Conservation (phyloP, 345 rosid species). For the Salix udensis region DNA sequence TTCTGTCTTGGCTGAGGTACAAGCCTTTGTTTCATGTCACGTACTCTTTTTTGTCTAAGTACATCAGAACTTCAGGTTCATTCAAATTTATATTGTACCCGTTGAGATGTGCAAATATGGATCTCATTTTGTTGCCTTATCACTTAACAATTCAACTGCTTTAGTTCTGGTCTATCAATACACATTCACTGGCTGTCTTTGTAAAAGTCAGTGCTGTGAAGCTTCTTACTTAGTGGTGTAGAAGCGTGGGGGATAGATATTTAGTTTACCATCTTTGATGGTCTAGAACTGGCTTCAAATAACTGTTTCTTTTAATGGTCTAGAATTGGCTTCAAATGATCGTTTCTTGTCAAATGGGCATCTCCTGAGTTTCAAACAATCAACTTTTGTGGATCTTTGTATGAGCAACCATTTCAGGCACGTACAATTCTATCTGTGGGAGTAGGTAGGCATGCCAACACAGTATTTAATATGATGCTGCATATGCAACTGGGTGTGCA, state of each 20-base stretch:
- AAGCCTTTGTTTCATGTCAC: neutral
- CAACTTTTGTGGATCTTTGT: no score
- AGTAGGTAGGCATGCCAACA: no score
- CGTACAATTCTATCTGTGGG: neutral
- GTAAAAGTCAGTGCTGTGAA: no score
- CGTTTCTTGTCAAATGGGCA: neutral
- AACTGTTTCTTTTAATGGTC: neutral
- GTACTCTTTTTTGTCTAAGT: neutral
- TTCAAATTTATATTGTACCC: neutral
- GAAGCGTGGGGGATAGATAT: neutral
- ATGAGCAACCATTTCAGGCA: neutral
- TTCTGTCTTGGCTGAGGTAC: slow-evolving; percentile 61
- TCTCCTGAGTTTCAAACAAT: neutral
- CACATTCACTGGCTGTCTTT: no score
- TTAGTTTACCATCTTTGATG: neutral
- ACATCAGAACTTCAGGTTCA: neutral
- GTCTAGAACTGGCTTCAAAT: neutral
- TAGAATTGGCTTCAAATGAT: neutral
- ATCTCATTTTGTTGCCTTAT: neutral
- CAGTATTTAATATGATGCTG: no score
- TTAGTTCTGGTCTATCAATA: neutral
- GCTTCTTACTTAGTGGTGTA: neutral
- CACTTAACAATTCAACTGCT: neutral
- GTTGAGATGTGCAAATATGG: neutral
- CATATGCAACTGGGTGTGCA: no score